Evolutionary conservation across 2,329 filamentous ascomycete species (phyloP), one percentile per base, ranked within the genome.

Genomic region (Diaporthe sp.): DNA sequence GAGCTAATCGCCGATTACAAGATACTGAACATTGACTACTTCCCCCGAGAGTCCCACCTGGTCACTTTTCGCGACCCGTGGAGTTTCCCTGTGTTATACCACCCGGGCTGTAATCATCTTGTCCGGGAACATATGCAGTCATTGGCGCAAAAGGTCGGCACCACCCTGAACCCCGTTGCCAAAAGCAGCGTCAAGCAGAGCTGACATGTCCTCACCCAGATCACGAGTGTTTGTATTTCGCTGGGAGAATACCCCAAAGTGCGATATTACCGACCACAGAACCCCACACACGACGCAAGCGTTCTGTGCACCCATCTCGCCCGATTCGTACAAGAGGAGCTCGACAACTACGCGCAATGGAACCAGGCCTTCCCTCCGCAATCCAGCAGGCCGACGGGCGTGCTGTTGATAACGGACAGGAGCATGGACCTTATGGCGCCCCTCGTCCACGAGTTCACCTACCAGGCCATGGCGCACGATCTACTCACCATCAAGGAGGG

Each of bases 381-480:
- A n/a, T 91, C 91, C 12, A 90, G 92, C 70, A 89, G 96, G 72
- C 96, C 96, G 9, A 93, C 94, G 78, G 95, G 95, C 53, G 91
- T 95, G 0, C 90, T 99, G 0, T 88, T 98, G 80, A 94, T 99
- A 77, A 94, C 95, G 1, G 97, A 98, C 83, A 91, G 97, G 77
- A 95, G 95, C 10, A 97, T 99, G 94, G 97, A 99, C 83, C 85
- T 98, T 4, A 92, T 94, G 85, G 93, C 96, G 0, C 97, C 97
- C 1, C 86, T 98, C 15, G 82, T 98, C 5, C 97, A 99, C 85
- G 97, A 99, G 81, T 98, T 99, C 82, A 98, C 97, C 17, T 99
- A 98, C 83, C 97, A 99, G 84, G 95, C 97, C 70, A 98, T 99
- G 96, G 96, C 95, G 4, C 95, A 98, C 83, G 97, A 99, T 82